Percentiles rank a stretch among this genome's conserved stretches.
phyloP scores from a whole-genome alignment of 306 rosid species.

The Acacia melanoxylon region DNA sequence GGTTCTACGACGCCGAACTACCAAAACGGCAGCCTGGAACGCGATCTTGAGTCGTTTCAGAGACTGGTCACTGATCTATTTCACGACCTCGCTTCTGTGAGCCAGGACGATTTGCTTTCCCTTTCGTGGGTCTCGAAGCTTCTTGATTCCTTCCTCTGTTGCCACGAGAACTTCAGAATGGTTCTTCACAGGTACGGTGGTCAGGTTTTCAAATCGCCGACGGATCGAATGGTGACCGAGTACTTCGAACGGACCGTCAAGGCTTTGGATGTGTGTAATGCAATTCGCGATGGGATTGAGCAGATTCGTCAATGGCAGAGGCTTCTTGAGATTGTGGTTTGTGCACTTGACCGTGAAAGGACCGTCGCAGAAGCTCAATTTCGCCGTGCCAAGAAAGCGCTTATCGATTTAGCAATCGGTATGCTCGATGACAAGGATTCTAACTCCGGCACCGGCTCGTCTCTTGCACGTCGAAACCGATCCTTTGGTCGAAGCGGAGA shows the following conservation, averaged over 20 bases:
- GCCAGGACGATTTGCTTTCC: conserved; percentile 52
- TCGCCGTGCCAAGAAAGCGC: conserved; percentile 86
- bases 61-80: conserved; percentile 53
- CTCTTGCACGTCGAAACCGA: conserved; percentile 64
- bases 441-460: conserved; percentile 5
- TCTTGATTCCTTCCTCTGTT: conserved; percentile 61
- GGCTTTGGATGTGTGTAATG: conserved; percentile 87
- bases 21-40: conserved; percentile 28
- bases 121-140: conserved; percentile 74
- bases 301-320: conserved; percentile 81
- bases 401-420: conserved; percentile 69
- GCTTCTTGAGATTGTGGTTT: conserved; percentile 68
- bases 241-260: conserved; percentile 78
- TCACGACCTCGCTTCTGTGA: conserved; percentile 42
- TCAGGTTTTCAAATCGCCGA: conserved; percentile 37
- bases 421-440: conserved; percentile 92
- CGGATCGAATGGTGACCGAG: conserved; percentile 73
- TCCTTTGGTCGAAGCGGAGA: conserved; percentile 69
- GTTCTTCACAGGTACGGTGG: conserved; percentile 46
- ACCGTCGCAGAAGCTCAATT: conserved; percentile 78
- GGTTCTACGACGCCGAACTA: conserved; percentile 17
- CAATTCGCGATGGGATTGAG: conserved; percentile 83
- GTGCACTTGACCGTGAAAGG: conserved; percentile 59
- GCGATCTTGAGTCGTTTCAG: conserved; percentile 71
- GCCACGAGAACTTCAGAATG: conserved; percentile 64